Evolutionary conservation across 768 basidiomycete genomes (phyloP), one percentile per base, ranked within the genome.

Genomic region (Gloeopeniophorella convolvens): DNA sequence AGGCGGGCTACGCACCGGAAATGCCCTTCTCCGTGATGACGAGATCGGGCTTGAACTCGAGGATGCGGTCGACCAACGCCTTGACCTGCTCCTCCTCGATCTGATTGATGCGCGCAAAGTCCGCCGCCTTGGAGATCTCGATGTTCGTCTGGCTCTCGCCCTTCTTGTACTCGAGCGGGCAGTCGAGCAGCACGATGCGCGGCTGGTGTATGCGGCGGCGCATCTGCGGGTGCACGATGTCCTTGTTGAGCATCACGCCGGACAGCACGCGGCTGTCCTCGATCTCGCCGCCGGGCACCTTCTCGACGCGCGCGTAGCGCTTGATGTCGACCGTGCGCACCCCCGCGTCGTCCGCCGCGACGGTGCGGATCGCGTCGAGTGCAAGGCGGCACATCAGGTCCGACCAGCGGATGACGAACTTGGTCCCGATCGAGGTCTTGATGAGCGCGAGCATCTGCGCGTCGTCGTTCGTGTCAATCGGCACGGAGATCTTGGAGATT

Each of bases 1-100:
- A 42, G 13, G 24, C 6, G 31, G 49, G 32, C 23, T 13, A 72
- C 85, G 26, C 33, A 92, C 93, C 94, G 48, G 92, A 96, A 46
- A 98, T 76, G 51, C 96, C 96, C 77, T 99, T 99, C 72, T 98
- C 96, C 2, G 96, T 96, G 62, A 99, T 85, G 51, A 99, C 74
- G 37, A 98, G 67, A 68, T 97, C 93, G 1, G 94, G 94, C 70
- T 92, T 93, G 69, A 96, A 90, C 68, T 94, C 91, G 53, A 95
- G 65, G 54, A 99, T 78, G 63, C 79, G 80, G 52, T 85, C 78
- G 55, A 90, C 91, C 69, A 95, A 78, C 18, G 72, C 63, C 72
- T 93, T 91, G 61, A 98, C 84, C 66, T 97, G 94, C 68, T 98
- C 91, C 69, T 99, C 96, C 72, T 98, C 96, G 51, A 97, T 89